A percentile compares a stretch with the other conserved stretches of the same genome.
These are phyloP conservation scores for Apophysomyces sp. DNA, from an alignment of 371 early-diverging fungal genomes.

Conservation along the genomic window DNA sequence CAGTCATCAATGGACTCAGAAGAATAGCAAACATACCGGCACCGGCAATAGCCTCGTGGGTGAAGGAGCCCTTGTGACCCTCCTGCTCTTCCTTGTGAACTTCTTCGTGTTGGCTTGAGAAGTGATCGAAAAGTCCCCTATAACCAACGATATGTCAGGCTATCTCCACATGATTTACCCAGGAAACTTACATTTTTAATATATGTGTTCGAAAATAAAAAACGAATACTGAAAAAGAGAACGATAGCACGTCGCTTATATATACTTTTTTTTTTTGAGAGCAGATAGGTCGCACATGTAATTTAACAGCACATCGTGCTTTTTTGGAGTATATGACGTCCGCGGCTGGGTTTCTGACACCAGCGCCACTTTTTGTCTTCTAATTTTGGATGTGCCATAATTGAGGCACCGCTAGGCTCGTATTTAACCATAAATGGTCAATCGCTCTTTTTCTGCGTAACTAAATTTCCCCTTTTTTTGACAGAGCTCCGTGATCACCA, in stretches of 20 bases:
- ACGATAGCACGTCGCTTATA: neutral
- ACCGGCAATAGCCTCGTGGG: constrained; percentile 29
- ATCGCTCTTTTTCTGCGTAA: neutral
- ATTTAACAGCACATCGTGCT: neutral
- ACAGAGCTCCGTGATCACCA: neutral
- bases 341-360: neutral
- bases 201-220: neutral
- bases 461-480: neutral
- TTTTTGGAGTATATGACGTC: neutral
- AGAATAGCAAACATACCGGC: constrained; percentile 23
- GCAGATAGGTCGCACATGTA: neutral
- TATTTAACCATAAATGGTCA: neutral
- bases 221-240: neutral
- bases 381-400: neutral
- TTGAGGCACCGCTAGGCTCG: neutral
- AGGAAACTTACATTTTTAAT: neutral
- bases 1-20: neutral
- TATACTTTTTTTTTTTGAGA: neutral
- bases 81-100: constrained; percentile 4
- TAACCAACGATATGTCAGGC: neutral
- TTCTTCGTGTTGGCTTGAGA: constrained; percentile 1
- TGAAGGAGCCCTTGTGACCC: constrained; percentile 16
- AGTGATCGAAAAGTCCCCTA: constrained; percentile 13
- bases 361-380: neutral
- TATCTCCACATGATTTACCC: too few relatives aligned